Base-by-base conservation (phyloP, 1,284 basidiomycete species). In the Fomitopsis betulina region DNA sequence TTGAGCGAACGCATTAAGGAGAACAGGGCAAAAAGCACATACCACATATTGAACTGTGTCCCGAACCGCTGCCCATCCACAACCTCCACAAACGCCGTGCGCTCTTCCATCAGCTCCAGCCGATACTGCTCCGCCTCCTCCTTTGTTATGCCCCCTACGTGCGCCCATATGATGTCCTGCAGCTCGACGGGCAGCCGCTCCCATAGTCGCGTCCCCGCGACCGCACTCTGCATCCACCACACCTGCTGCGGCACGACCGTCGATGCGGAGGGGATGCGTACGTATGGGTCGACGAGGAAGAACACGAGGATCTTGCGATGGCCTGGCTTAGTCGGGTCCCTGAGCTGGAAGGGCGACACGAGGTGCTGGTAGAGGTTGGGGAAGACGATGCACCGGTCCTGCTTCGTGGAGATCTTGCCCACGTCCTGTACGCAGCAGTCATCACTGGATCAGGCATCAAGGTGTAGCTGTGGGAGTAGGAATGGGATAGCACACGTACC, bases 321-420 rank as follows among this genome's bases (percentile, higher is more conserved):
- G 10, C 72, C 72, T 1, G 72, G 66, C 42, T 66, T 67, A 3
- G 68, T 60, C 5, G 54, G 61, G 60, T 74, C 72, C 21, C 27
- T 42, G 7, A 75, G 65, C 19, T 62, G 57, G 62, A 74, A 73
- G 12, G 68, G 66, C 49, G 65, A 62, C 15, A 75, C 71, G 39
- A 67, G 69, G 42, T 78, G 69, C 63, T 77, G 65, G 63, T 73
- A 62, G 58, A 74, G 50, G 65, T 77, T 67, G 57, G 67, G 63
- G 65, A 76, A 64, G 51, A 69, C 62, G 64, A 77, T 30, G 57
- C 62, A 57, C 38, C 66, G 61, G 33, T 62, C 64, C 27, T 67
- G 57, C 4, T 55, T 60, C 3, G 70, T 68, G 19, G 53, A 37
- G 47, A 70, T 57, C 10, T 60, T 55, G 38, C 67, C 68, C 38